Base-by-base conservation (phyloP, 1,284 basidiomycete genomes). In the Anthracocystis panici-leucophaei region DNA sequence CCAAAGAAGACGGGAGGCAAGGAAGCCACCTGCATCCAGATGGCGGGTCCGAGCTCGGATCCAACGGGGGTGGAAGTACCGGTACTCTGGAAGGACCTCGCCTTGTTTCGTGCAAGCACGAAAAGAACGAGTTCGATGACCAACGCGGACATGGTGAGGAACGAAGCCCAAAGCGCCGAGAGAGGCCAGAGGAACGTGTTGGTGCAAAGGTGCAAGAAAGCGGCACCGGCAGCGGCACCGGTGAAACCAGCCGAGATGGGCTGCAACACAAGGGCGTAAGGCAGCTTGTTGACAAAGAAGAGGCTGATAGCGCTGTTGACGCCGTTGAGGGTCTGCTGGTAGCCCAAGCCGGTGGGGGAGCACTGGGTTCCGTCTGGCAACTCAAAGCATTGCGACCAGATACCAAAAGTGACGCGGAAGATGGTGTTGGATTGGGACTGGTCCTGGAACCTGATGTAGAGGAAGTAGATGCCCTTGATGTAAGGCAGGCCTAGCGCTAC, bases 11-110 rank as follows among this genome's bases (percentile, higher is more conserved):
- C 75, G 11, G 78, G 75, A n/a, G 78, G 78, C 2, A 77, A 59
- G 18, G 79, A 66, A 14, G 79, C 79, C 21, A 81, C 78, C 57
- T 81, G 79, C 57, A 81, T 68, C 79, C 79, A 81, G 60, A 78
- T 69, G 14, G 75, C 79, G 4, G 78, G 78, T 2, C 78, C 79
- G 21, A 78, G 65, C 23, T 60, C 57, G 45, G 55, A 61, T 1
- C 50, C 56, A 27, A 29, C 58, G 31, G 63, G 54, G 1, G 59
- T 55, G 8, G 59, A 51, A 11, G 41, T 21, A 18, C 55, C 51
- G 20, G 55, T 65, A 60, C 63, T 48, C 45, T 69, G 49, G 51
- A 59, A 68, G 42, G n/a, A 42, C 31, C 64, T 35, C 5, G 56
- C 65, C 45, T 61, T 57, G 63, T 76, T 70, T 38, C 73, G 72